Evolutionary conservation across 805 yeast species (phyloP), one percentile per base, ranked within the genome.

Genomic region (Wickerhamiella lipophila): DNA sequence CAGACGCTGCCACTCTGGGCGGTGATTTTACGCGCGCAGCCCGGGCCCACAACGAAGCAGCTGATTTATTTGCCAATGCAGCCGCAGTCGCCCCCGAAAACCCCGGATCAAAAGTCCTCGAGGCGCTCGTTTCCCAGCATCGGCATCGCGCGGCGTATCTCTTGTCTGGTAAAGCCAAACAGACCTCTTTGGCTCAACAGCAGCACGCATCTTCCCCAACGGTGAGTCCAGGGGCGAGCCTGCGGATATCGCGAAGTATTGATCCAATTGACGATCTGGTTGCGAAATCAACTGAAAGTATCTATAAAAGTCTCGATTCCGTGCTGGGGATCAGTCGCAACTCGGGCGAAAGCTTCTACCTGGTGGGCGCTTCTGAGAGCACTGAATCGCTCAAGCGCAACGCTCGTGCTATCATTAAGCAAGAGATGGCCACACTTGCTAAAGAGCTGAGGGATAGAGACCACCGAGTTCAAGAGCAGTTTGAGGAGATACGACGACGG

Each of bases 1-100:
- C 82, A 0, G 82, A 79, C 52, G 59, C 64, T 23, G 68, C 74
- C 11, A 67, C 70, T 1, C 52, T 68, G 26, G 65, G 67, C 41
- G 71, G 71, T 7, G 73, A 75, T 39, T 66, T 66, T 30, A 55
- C 58, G 6, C 64, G 64, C 21, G 76, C 80, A 0, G 63, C 71
- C 5, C 51, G 55, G 3, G 55, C 61, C 8, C 76, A 73, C 54
- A 51, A 53, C 7, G 59, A 64, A 16, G 71, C 77, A 0, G 58
- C 71, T 4, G 57, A 55, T 1, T 49, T 59, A 47, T 64, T 73
- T 46, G 55, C 56, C 6, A 54, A 61, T 27, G 65, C 64, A 2
- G 50, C 57, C 0, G 47, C 27, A 3, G 50, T 46, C 6, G 55
- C 65, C 0, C 53, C 56, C 1, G 61, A 60, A 41, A 54, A 55